Base-by-base conservation (phyloP, 768 basidiomycete genomes). In the Podaxis sp. region DNA sequence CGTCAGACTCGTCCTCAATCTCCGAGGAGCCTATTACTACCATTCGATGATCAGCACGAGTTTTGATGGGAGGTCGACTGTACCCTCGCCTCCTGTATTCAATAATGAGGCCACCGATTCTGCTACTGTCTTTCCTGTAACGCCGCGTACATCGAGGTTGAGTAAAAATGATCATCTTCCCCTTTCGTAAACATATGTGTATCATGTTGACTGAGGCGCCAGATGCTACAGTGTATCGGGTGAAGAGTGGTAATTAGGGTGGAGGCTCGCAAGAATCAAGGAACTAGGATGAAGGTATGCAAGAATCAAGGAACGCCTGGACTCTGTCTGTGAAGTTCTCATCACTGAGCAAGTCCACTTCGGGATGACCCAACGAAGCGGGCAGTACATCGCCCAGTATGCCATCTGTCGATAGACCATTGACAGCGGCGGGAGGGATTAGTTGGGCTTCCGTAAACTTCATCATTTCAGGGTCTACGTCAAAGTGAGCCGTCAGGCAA, bases 11-110 rank as follows among this genome's bases (percentile, higher is more conserved):
- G 59, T 72, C 12, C 68, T 75, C 28, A 71, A 69, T 52, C 69
- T 76, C 26, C 73, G 72, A 3, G 62, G 61, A 44, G 68, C 68
- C 5, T 74, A 74, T 61, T 74, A 74, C 53, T 60, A 8, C 33
- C 59, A 49, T 55, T 17, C 65, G 64, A 56, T 56, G 22, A 24
- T 12, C 4, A 42, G 58, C 24, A 13, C 4, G 40, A 36, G 40
- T 19, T 30, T 9, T 13, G 46, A 24, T 13, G 28, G 13, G 9
- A 26, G 17, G 26, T 17, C 30, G 15, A 40, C 17, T 17, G 30
- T 28, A 48, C 0, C 6, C 4, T 4, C 26, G 1, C 11, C 13
- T 11, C 30, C 57, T 11, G 13, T 11, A 17, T 46, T 58, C 17
- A 48, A 58, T 12, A 36, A 38, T 2, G 46, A 4, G 13, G 36